These are phyloP conservation scores for Leccinum ponderosum DNA, from an alignment of 1,284 basidiomycete species.

Conservation along the genomic window DNA sequence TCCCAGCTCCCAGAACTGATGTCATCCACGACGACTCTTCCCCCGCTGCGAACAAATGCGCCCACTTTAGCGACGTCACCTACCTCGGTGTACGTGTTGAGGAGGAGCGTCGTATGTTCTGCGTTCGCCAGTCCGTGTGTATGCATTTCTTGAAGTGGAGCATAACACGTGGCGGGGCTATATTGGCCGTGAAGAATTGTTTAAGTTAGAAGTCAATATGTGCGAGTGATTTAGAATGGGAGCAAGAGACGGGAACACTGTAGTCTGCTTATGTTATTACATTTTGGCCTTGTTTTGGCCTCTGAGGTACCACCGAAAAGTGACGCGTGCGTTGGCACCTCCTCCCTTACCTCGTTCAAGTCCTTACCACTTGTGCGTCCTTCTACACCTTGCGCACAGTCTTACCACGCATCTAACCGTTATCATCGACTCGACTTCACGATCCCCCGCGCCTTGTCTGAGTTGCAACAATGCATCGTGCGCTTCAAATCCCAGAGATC, in stretches of 20 bases:
- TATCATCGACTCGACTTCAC: too few relatives aligned
- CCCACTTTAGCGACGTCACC: conserved; percentile 90
- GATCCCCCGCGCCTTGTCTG: too few relatives aligned
- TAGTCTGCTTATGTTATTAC: too few relatives aligned
- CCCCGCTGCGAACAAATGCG: conserved; percentile 89
- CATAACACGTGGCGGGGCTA: conserved; percentile 87
- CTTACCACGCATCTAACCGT: too few relatives aligned
- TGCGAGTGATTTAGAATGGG: not conserved
- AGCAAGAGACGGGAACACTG: not conserved
- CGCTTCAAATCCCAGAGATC: too few relatives aligned
- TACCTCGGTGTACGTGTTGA: conserved; percentile 97
- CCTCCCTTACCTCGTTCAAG: too few relatives aligned
- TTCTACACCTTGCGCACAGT: too few relatives aligned
- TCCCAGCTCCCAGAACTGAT: conserved; percentile 51
- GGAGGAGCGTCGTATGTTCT: conserved; percentile 93
- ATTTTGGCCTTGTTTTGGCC: too few relatives aligned
- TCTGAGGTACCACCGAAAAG: conserved; percentile 41
- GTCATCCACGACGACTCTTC: conserved; percentile 91
- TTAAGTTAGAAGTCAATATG: conserved; percentile 7
- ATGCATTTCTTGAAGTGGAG: conserved; percentile 95
- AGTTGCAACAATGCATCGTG: too few relatives aligned
- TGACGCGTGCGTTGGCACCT: too few relatives aligned
- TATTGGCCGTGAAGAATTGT: conserved; percentile 94
- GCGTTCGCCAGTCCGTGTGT: conserved; percentile 88
- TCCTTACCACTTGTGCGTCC: too few relatives aligned